phyloP scores from a whole-genome alignment of 306 rosid genomes.

The Begonia peltatifolia region DNA sequence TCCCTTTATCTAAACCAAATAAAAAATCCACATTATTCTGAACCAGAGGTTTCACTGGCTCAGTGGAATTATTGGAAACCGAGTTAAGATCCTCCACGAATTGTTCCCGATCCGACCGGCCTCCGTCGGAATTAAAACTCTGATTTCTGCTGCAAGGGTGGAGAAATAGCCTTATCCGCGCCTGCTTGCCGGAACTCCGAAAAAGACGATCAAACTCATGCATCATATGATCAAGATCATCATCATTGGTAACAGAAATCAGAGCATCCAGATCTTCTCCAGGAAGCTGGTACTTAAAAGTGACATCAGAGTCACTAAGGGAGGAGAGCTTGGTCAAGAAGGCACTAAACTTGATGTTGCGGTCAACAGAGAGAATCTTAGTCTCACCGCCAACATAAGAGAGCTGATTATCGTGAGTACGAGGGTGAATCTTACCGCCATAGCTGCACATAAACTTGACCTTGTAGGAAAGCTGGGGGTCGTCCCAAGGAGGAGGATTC shows the following conservation, averaged over 20 bases:
- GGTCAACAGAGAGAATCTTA: conserved; percentile 87
- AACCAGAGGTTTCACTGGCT: conserved; percentile 24
- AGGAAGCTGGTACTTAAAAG: conserved; percentile 91
- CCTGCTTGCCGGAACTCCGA: conserved; percentile 50
- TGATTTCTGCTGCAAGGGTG: conserved; percentile 12
- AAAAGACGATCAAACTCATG: conserved; percentile 85
- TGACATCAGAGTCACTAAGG: conserved; percentile 35
- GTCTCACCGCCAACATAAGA: conserved; percentile 89
- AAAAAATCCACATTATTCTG: conserved; percentile 41
- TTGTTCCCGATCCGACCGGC: conserved; percentile 32
- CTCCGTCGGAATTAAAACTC: conserved; percentile 26
- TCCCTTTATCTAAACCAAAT: conserved; percentile 40
- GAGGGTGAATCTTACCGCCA: conserved; percentile 93
- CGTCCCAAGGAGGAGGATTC: conserved; percentile 82
- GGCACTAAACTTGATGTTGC: conserved; percentile 36
- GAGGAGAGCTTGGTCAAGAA: conserved; percentile 50
- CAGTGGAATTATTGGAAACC: conserved; percentile 19
- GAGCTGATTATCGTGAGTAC: conserved; percentile 74
- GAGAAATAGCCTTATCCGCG: conserved; percentile 72
- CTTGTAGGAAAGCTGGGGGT: conserved; percentile 44
- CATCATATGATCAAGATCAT: conserved; percentile 95
- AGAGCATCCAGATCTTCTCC: conserved; percentile 92
- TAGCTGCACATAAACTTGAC: conserved; percentile 88
- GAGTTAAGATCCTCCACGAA: conserved; percentile 45
- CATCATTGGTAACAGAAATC: conserved; percentile 83